Evolutionary conservation across 148 eudicot genomes (phyloP), one percentile per base, ranked within the genome.

Genomic region (Rhododendron mucronatum): DNA sequence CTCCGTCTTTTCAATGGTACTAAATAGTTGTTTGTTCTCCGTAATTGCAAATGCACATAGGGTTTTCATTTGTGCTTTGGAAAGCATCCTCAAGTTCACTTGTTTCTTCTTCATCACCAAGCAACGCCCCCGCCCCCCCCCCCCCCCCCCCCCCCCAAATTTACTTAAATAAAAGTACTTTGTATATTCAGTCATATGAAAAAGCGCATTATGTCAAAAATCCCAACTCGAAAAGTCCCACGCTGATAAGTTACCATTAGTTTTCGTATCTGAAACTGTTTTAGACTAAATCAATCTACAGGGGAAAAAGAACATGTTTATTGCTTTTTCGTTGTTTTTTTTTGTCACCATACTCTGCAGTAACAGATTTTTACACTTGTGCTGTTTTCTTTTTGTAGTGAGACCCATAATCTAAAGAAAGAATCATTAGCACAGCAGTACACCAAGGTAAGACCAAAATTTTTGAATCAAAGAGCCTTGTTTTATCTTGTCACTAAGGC

Each of bases 361-460:
- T 8, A 15, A 28, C n/a, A 10, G 14, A 0, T 48, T 79, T 79
- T 79, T 11, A 21, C 44, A 16, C 1, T 59, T 26, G 55, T 33
- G 28, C 20, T 53, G 47, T 47, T 35, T 39, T 59, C 48, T 53
- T 65, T 80, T 10, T 86, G 91, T 78, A 96, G 99, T 85, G 99
- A 96, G 87, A 87, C 91, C 16, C 98, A 95, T 88, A 95, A 96
- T 91, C 90, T 94, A 85, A 93, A 92, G 90, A 92, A 84, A 88
- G 99, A 96, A 87, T 93, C 99, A 26, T 76, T 96, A 80, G 57
- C 84, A 28, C 92, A 94, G 87, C 99, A 96, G 59, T 90, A 90
- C 83, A 82, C 90, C 83, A 84, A 86, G 89, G 99, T 96, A 88
- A 92, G 91, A 53, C 74, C 28, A 37, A 26, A 20, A 0, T 30